phyloP scores from a whole-genome alignment of 345 rosid species.

The Luvunga scandens region DNA sequence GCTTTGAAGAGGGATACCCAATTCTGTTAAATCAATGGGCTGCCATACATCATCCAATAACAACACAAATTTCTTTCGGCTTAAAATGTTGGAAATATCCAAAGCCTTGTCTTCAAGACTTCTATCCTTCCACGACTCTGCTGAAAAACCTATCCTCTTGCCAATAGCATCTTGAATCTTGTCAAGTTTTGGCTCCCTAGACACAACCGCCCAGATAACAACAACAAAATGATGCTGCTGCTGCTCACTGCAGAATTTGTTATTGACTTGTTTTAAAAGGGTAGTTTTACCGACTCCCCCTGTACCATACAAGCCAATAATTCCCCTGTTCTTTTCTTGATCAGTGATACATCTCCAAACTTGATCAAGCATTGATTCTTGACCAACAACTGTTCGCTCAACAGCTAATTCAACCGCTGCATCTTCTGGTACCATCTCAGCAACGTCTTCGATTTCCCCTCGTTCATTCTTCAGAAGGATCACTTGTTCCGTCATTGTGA shows the following conservation, averaged over 20 bases:
- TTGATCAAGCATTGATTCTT: neutral
- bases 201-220: slow-evolving; percentile 7
- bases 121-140: neutral
- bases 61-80: neutral
- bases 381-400: neutral
- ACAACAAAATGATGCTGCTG: neutral
- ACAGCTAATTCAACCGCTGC: neutral
- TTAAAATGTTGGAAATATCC: neutral
- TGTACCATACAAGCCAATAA: neutral
- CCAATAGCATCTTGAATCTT: slow-evolving; percentile 4
- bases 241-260: neutral
- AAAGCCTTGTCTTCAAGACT: slow-evolving; percentile 5
- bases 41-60: slow-evolving; percentile 8
- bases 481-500: neutral
- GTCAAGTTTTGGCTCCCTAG: neutral
- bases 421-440: neutral
- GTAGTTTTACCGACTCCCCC: neutral
- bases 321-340: neutral
- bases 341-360: neutral
- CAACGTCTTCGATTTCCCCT: neutral
- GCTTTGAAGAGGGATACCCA: slow-evolving; percentile 4
- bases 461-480: neutral
- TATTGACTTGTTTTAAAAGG: slow-evolving; percentile 8
- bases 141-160: neutral
- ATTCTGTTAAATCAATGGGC: neutral